Evolutionary conservation across 441 rosid species (phyloP).

Genomic region (Populus hybrid): DNA sequence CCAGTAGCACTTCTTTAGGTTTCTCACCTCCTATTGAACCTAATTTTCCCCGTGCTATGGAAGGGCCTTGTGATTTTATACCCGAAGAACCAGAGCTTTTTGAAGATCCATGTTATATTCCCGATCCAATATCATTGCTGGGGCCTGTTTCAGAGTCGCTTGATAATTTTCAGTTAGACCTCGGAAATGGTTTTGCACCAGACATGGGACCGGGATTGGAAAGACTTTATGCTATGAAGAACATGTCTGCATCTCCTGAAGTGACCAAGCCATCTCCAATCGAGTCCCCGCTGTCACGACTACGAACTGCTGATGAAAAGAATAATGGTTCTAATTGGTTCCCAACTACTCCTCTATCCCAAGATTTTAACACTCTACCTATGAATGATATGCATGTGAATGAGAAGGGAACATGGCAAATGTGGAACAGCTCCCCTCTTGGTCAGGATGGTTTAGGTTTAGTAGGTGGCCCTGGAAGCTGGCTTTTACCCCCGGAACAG

Average conservation of each 20-base stretch:
- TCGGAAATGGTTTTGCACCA: constrained; percentile 49
- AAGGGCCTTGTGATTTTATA: constrained; percentile 37
- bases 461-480: constrained; percentile 56
- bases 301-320: constrained; percentile 61
- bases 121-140: constrained; percentile 79
- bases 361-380: constrained; percentile 32
- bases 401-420: constrained; percentile 82
- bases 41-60: constrained; percentile 39
- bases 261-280: constrained; percentile 81
- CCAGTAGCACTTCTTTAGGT: constrained; percentile 59
- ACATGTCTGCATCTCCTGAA: constrained; percentile 46
- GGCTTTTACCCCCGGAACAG: constrained; percentile 54
- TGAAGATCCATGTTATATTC: constrained; percentile 92
- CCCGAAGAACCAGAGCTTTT: constrained; percentile 74
- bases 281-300: constrained; percentile 75
- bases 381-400: constrained; percentile 35
- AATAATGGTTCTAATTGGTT: constrained; percentile 45
- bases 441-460: constrained; percentile 68
- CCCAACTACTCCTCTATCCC: constrained; percentile 37
- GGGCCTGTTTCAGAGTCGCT: constrained; percentile 97
- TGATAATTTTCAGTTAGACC: constrained; percentile 67
- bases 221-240: constrained; percentile 40
- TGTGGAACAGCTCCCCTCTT: constrained; percentile 87
- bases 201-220: constrained; percentile 47
- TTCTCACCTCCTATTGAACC: constrained; percentile 61